These are phyloP conservation scores for Epichloe aotearoae DNA, from an alignment of 2,329 filamentous ascomycete genomes.

Conservation along the genomic window DNA sequence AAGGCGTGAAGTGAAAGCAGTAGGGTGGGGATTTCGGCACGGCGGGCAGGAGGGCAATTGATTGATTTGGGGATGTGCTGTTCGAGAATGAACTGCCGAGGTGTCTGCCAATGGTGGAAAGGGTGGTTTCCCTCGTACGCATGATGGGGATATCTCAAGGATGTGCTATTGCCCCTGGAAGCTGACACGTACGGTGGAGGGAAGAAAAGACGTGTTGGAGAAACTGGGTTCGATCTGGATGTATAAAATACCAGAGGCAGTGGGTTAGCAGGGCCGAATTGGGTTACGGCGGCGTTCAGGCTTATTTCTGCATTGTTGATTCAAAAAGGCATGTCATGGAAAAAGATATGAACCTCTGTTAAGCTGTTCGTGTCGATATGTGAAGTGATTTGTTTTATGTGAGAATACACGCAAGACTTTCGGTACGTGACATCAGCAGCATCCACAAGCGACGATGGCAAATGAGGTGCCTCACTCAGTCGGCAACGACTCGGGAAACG, in stretches of 20 bases:
- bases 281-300: slow-evolving; percentile 27
- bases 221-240: slow-evolving; percentile 17
- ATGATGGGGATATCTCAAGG: not conserved
- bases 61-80: not conserved
- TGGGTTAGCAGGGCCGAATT: slow-evolving; percentile 14
- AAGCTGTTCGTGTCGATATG: not conserved
- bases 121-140: not conserved
- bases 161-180: not conserved
- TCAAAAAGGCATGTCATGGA: slow-evolving; percentile 3
- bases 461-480: no score
- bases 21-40: no score
- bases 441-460: no score
- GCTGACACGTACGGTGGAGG: not conserved
- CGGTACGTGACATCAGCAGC: no score
- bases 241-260: slow-evolving; percentile 22
- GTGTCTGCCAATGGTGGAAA: not conserved
- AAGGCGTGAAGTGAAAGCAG: slow-evolving; percentile 11
- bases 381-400: no score
- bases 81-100: not conserved
- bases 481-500: no score
- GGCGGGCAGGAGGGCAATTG: not conserved
- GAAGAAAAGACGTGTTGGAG: not conserved
- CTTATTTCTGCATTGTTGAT: slow-evolving; percentile 14
- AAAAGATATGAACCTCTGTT: not conserved
- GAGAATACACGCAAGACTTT: no score